Evolutionary conservation across 768 basidiomycete genomes (phyloP).

Genomic region (Gloeophyllum trabeum): DNA sequence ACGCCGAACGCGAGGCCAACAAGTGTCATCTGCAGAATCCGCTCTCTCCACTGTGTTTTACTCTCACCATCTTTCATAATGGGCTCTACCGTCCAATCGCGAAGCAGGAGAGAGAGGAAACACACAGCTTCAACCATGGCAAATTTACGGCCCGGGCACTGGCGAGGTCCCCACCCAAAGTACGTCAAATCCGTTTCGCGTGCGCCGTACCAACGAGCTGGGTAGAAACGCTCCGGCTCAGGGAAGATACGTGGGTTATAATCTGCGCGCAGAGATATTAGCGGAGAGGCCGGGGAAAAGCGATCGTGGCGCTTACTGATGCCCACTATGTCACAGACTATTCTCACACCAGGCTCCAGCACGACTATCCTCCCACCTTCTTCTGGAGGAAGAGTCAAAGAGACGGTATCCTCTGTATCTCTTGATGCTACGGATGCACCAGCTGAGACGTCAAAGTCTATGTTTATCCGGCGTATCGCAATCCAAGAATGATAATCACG

Average conservation of each 20-base stretch:
- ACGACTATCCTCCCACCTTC: constrained; percentile 10
- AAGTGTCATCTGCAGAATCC: no score
- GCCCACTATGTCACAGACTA: constrained; percentile 19
- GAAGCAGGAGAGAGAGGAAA: constrained; percentile 38
- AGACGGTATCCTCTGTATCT: constrained; percentile 16
- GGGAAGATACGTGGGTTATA: constrained; percentile 24
- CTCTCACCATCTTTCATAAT: constrained; percentile 26
- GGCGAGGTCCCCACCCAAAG: constrained; percentile 10
- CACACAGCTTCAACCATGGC: constrained; percentile 39
- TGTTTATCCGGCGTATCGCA: no score
- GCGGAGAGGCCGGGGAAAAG: no score
- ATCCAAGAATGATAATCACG: no score
- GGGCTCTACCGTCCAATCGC: constrained; percentile 42
- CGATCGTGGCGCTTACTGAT: no score
- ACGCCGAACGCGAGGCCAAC: no score
- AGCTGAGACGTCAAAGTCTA: no score
- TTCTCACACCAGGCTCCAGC: constrained; percentile 14
- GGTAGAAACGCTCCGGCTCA: constrained; percentile 23
- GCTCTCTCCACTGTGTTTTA: constrained; percentile 7
- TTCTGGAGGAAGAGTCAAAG: constrained; percentile 10
- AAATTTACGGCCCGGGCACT: constrained; percentile 44
- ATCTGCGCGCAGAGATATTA: no score
- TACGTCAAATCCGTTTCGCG: constrained; percentile 6
- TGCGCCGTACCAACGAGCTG: constrained; percentile 25
- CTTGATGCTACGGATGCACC: constrained; percentile 20